phyloP scores from a whole-genome alignment of 176 grass and related monocot species.

The Rhynchospora breviuscula region DNA sequence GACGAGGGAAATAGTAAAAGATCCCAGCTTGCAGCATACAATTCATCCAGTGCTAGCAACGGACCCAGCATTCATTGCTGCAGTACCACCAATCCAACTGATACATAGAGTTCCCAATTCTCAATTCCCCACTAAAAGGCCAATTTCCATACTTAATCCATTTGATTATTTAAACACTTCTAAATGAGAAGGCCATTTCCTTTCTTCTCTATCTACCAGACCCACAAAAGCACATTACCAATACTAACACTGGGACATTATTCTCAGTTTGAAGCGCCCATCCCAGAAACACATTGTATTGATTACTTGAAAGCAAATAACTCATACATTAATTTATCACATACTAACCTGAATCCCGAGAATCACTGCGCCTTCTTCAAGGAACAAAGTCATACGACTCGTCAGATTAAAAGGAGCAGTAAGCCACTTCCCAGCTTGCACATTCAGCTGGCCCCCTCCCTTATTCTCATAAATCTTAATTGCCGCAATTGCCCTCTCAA shows the following conservation, averaged over 20 bases:
- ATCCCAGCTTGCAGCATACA: not conserved
- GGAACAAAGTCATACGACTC: constrained; percentile 84
- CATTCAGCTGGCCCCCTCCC: constrained; percentile 66
- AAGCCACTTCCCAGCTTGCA: constrained; percentile 58
- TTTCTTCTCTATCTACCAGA: not conserved
- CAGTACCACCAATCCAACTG: not conserved
- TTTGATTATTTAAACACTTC: not conserved
- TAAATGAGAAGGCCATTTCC: not conserved
- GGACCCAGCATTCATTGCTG: not conserved
- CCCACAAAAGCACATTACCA: not conserved
- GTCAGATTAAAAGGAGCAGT: constrained; percentile 93
- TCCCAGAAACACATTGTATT: not conserved
- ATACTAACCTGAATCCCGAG: constrained; percentile 54
- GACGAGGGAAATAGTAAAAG: not conserved
- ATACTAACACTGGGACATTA: not conserved
- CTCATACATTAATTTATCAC: not conserved
- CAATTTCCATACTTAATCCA: not conserved
- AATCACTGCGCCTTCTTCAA: constrained; percentile 60
- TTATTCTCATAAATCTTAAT: constrained; percentile 32
- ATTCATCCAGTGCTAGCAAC: too few species aligned
- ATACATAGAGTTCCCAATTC: not conserved
- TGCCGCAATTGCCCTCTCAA: constrained; percentile 55
- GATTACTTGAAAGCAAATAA: not conserved
- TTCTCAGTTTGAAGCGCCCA: not conserved
- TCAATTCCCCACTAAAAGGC: not conserved